Conservation (phyloP, 176 grass and related monocot genomes). For the Oryza brachyantha region DNA sequence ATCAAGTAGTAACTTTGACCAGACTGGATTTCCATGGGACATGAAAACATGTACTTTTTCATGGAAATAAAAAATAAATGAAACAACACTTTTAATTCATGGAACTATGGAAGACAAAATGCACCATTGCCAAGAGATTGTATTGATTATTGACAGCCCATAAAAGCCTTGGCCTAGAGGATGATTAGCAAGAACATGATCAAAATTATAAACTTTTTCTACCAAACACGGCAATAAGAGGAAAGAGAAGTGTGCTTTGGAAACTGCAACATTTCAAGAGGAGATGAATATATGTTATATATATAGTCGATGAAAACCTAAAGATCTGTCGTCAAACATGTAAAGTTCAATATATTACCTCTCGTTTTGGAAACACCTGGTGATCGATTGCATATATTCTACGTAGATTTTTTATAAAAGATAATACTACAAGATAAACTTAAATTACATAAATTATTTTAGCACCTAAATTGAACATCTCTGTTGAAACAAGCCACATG, state of each 20-base stretch:
- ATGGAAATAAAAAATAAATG: slow-evolving; percentile 25
- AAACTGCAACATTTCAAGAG: slow-evolving; percentile 22
- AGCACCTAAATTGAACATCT: neutral
- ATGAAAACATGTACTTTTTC: slow-evolving; percentile 39
- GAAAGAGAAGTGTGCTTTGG: slow-evolving; percentile 18
- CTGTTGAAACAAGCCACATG: neutral
- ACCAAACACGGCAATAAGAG: slow-evolving; percentile 19
- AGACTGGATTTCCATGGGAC: slow-evolving; percentile 18
- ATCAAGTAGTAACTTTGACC: slow-evolving; percentile 23
- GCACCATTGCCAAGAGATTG: slow-evolving; percentile 51
- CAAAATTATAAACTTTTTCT: slow-evolving; percentile 9
- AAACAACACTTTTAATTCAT: slow-evolving; percentile 24
- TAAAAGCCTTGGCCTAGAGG: slow-evolving; percentile 30
- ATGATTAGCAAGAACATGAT: slow-evolving; percentile 23
- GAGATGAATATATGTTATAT: slow-evolving; percentile 1
- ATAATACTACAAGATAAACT: too few relatives aligned
- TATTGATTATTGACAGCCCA: slow-evolving; percentile 1
- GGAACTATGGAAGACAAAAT: slow-evolving; percentile 30
- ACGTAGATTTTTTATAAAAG: neutral
- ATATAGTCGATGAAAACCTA: neutral
- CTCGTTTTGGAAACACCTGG: neutral
- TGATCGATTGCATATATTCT: neutral
- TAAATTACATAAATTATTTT: neutral
- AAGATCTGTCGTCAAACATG: neutral
- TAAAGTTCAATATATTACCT: neutral